Evolutionary conservation across 768 basidiomycete genomes (phyloP).

Genomic region (Rhodotorula toruloides): DNA sequence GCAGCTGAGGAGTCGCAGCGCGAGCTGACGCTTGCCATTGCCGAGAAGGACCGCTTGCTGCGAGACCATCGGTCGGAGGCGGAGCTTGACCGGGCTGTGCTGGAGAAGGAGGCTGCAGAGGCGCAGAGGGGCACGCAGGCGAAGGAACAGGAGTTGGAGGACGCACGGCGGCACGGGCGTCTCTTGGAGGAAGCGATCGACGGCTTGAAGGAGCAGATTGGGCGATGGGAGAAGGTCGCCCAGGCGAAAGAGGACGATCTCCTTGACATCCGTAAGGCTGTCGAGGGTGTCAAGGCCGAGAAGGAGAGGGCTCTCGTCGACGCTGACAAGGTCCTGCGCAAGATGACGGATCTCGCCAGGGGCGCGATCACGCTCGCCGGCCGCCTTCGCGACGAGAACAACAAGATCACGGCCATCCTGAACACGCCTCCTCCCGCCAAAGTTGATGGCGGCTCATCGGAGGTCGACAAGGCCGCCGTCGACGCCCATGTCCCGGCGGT

Average conservation of each 20-base stretch:
- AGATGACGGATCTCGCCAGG: slow-evolving; percentile 37
- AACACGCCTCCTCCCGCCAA: slow-evolving; percentile 16
- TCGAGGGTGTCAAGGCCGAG: slow-evolving; percentile 12
- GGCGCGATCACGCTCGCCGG: slow-evolving; percentile 45
- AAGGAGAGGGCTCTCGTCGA: slow-evolving; percentile 27
- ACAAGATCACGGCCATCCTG: slow-evolving; percentile 42
- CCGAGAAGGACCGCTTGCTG: slow-evolving; percentile 72
- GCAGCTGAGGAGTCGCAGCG: slow-evolving; percentile 59
- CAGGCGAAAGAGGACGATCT: slow-evolving; percentile 58
- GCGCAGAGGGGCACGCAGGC: slow-evolving; percentile 61
- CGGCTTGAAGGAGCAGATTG: slow-evolving; percentile 62
- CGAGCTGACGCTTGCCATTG: slow-evolving; percentile 63
- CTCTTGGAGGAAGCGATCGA: slow-evolving; percentile 56
- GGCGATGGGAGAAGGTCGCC: slow-evolving; percentile 46
- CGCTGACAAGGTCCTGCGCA: slow-evolving; percentile 24
- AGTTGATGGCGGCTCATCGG: slow-evolving; percentile 1
- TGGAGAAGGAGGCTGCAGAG: slow-evolving; percentile 80
- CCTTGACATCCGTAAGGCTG: slow-evolving; percentile 48
- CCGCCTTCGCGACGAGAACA: slow-evolving; percentile 46
- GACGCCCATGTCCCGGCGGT: neutral
- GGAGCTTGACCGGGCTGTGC: slow-evolving; percentile 84
- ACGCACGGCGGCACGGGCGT: slow-evolving; percentile 50
- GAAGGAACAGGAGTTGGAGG: slow-evolving; percentile 55
- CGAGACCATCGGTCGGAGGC: slow-evolving; percentile 88
- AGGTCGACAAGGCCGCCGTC: slow-evolving; percentile 16